Percentiles rank a stretch among this genome's conserved stretches.
Conservation (phyloP, 73 alveolate genomes). For the Stentor roeselii region DNA sequence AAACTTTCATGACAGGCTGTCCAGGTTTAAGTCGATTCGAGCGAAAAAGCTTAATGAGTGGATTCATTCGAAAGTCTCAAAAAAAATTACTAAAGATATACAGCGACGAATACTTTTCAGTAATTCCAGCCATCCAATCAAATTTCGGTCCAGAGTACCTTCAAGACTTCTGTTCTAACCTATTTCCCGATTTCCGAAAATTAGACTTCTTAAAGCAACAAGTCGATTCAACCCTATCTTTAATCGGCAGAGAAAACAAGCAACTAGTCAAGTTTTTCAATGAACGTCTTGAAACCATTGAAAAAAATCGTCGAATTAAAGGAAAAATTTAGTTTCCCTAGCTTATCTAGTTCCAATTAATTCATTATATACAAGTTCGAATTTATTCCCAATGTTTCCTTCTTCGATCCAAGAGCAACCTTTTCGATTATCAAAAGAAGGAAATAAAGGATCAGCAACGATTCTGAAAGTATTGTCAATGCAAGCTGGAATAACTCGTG, state of each 20-base stretch:
- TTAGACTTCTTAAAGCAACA: background rate
- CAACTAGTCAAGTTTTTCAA: too few species aligned
- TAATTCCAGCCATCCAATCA: background rate
- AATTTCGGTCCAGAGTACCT: background rate
- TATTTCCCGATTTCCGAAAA: background rate
- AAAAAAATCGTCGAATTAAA: too few species aligned
- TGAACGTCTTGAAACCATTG: too few species aligned
- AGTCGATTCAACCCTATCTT: too few species aligned
- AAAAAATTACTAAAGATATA: background rate
- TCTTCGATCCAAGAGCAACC: background rate
- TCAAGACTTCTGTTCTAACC: background rate
- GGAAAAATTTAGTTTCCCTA: too few species aligned
- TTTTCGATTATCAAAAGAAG: background rate
- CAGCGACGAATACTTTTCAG: background rate
- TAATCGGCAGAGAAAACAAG: too few species aligned
- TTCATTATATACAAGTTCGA: background rate
- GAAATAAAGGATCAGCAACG: slow-evolving; percentile 61
- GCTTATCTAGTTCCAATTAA: too few species aligned
- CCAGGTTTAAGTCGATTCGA: background rate
- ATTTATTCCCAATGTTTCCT: background rate
- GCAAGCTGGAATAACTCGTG: slow-evolving; percentile 79
- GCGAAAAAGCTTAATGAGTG: background rate
- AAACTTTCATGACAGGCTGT: background rate
- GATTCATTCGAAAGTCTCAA: background rate
- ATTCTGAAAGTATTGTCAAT: slow-evolving; percentile 84